Conservation (phyloP, 2,329 filamentous ascomycete species). For the Mycosphaerella arachidis region DNA sequence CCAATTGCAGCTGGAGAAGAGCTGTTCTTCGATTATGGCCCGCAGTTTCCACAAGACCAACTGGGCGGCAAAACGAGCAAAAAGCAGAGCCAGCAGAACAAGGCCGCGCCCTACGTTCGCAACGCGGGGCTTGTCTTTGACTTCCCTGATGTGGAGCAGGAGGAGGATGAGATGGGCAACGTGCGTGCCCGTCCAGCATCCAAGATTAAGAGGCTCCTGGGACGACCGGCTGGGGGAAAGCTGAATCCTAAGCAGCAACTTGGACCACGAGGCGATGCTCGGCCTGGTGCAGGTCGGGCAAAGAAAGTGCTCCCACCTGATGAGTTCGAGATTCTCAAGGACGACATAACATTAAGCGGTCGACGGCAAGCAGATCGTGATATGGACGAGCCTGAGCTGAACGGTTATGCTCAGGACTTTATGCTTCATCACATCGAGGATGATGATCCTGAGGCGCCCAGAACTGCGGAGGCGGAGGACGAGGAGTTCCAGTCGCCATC, state of each 20-base stretch:
- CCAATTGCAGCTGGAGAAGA: slow-evolving; percentile 69
- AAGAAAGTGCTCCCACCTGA: not conserved
- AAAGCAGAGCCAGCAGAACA: slow-evolving; percentile 7
- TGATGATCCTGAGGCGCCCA: not conserved
- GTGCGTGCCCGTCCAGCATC: not conserved
- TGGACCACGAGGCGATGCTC: not conserved
- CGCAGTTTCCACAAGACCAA: slow-evolving; percentile 26
- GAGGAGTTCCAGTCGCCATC: not conserved
- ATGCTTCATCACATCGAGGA: not conserved
- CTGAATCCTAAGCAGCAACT: not conserved
- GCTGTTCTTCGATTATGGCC: slow-evolving; percentile 75
- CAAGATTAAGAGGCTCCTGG: not conserved
- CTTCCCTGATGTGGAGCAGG: slow-evolving; percentile 23
- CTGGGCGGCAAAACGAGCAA: slow-evolving; percentile 20
- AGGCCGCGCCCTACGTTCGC: slow-evolving; percentile 22
- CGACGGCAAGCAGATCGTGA: not conserved
- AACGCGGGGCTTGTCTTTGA: slow-evolving; percentile 19
- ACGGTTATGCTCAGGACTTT: not conserved
- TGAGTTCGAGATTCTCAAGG: too few species aligned
- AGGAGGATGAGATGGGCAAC: not conserved
- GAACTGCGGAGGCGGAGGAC: not conserved
- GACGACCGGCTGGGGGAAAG: not conserved
- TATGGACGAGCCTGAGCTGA: not conserved
- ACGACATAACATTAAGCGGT: not conserved
- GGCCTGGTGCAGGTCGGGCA: not conserved